Conservation (phyloP, 2,329 filamentous ascomycete genomes). For the Anthostomella pinea region DNA sequence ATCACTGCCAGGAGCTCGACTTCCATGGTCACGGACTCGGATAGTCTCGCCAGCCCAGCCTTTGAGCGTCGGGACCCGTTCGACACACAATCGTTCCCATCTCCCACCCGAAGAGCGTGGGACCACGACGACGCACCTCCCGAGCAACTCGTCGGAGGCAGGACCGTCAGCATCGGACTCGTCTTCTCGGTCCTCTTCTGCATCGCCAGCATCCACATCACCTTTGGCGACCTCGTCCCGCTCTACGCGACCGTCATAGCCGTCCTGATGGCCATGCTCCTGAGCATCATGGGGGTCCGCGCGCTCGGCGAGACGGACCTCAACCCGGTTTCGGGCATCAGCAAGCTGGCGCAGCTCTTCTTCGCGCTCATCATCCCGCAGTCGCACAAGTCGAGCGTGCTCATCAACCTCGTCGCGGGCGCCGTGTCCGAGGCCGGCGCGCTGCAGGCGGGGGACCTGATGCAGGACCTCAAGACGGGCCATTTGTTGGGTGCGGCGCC, state of each 20-base stretch:
- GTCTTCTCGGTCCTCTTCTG: conserved; percentile 75
- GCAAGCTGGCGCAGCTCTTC: conserved; percentile 91
- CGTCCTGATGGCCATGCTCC: conserved; percentile 77
- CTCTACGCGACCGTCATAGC: conserved; percentile 72
- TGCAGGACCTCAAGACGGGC: conserved; percentile 96
- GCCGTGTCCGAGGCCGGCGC: conserved; percentile 84
- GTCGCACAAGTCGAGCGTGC: conserved; percentile 77
- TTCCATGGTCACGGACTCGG: conserved; percentile 9
- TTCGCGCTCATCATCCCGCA: conserved; percentile 88
- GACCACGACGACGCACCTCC: conserved; percentile 76
- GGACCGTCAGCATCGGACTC: conserved; percentile 71
- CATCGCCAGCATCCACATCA: conserved; percentile 73
- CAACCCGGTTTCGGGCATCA: conserved; percentile 94
- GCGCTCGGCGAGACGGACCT: conserved; percentile 81
- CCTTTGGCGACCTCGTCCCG: conserved; percentile 81
- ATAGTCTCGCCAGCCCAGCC: conserved; percentile 14
- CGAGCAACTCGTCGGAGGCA: conserved; percentile 74
- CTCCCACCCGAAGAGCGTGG: conserved; percentile 32
- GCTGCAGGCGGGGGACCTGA: conserved; percentile 89
- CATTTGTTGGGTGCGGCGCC: conserved; percentile 89
- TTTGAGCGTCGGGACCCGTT: conserved; percentile 26
- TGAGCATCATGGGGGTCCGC: conserved; percentile 71
- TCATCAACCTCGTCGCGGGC: conserved; percentile 92
- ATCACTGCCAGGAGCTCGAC: conserved; percentile 15
- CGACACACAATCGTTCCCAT: conserved; percentile 12